Base-by-base conservation (phyloP, 31 red algal genomes). In the Asparagopsis taxiformis region DNA sequence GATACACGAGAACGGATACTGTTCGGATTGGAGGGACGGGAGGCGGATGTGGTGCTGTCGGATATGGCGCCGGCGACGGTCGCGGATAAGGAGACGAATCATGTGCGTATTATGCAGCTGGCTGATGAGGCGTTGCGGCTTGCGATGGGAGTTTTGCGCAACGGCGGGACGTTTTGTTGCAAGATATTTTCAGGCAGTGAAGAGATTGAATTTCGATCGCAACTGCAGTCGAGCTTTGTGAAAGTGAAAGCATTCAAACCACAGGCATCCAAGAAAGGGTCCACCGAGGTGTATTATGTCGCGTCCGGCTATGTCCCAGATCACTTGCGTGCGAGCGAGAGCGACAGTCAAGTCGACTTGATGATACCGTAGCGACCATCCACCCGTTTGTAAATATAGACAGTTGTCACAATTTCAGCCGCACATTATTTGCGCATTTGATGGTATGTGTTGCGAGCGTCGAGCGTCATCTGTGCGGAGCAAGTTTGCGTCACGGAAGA, bases 11-110 rank as follows among this genome's bases (percentile, higher is more conserved):
- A 71, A 8, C 51, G 72, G 31, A 76, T 95, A 28, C 54, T 29
- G 43, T 52, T 60, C 24, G 76, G 55, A 16, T 64, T 95, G 28
- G 21, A 57, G 29, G 72, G 77, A 16, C 48, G 72, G 28, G 78
- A 89, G 34, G 84, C 82, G n/a, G 92, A 95, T 66, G 84, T 73
- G 19, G 67, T 95, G 22, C 29, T 95, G 16, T 80, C 71, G 32
- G 92, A 95, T 59, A 89, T 89, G 79, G 85, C 85, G 31, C 92
- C 92, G 4, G 33, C 55, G 52, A 95, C 92, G 32, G 85, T 68
- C 34, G 92, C 85, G 13, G 67, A 87, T 5, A 53, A 63, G 7
- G 85, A 65, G n/a, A 49, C 49, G 4, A 72, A 95, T 65, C 85
- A 89, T 74, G 57, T 61, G 28, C 66, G 70, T 22, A 75, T 69